Evolutionary conservation across 2,329 filamentous ascomycete species (phyloP).

Genomic region (Nemania serpens): DNA sequence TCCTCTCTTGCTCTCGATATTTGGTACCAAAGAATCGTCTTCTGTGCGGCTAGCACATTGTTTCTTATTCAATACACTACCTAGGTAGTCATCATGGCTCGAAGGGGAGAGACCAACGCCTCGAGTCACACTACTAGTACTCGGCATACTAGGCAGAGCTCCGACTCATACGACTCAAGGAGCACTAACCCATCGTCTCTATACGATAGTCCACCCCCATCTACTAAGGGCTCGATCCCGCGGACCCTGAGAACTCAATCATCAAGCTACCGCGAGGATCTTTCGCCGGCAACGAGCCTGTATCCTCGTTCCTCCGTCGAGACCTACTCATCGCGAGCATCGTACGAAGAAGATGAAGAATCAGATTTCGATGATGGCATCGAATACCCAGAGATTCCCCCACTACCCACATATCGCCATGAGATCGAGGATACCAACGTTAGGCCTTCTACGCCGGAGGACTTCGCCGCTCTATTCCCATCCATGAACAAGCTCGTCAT

Average conservation of each 20-base stretch:
- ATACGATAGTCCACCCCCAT: constrained; percentile 47
- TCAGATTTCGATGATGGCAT: constrained; percentile 43
- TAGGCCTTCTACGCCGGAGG: constrained; percentile 76
- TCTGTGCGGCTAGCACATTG: constrained; percentile 23
- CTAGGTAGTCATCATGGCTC: constrained; percentile 39
- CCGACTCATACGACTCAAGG: constrained; percentile 52
- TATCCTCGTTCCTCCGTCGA: constrained; percentile 68
- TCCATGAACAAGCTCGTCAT: constrained; percentile 80
- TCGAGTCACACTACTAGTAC: constrained; percentile 47
- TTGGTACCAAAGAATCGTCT: constrained; percentile 11
- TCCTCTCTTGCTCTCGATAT: constrained; percentile 18
- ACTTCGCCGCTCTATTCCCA: constrained; percentile 86
- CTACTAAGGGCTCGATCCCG: constrained; percentile 42
- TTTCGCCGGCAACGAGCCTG: constrained; percentile 48
- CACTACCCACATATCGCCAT: constrained; percentile 63
- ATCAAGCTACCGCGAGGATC: constrained; percentile 40
- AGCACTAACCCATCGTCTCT: constrained; percentile 55
- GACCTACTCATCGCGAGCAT: constrained; percentile 77
- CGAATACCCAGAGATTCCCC: constrained; percentile 51
- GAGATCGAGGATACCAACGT: constrained; percentile 68
- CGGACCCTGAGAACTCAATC: constrained; percentile 30
- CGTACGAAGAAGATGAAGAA: constrained; percentile 60
- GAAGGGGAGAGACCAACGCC: constrained; percentile 40
- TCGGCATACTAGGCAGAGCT: constrained; percentile 48
- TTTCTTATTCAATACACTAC: constrained; percentile 23